These are phyloP conservation scores for Solanum chiquidenum DNA, from an alignment of 257 asterid species.

Conservation along the genomic window DNA sequence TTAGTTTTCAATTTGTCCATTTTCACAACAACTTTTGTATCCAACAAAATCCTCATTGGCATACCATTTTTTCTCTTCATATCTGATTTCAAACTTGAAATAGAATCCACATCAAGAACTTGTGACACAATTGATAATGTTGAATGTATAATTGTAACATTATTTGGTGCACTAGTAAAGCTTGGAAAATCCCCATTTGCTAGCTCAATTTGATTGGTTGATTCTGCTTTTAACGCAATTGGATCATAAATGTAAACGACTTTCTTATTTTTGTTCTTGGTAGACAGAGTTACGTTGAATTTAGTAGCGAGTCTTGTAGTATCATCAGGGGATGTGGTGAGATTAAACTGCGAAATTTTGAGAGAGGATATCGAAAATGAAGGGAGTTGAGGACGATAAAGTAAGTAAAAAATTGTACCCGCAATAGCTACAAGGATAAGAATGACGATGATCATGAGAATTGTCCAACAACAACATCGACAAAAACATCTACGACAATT, in stretches of 20 bases:
- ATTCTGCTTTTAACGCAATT: conserved; percentile 19
- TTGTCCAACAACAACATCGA: neutral
- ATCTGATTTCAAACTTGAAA: conserved; percentile 35
- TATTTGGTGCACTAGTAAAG: conserved; percentile 34
- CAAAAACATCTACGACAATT: neutral
- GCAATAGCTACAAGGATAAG: conserved; percentile 56
- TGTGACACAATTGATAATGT: conserved; percentile 21
- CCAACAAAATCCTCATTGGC: conserved; percentile 52
- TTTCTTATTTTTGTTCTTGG: conserved; percentile 54
- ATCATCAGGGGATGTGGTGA: conserved; percentile 59
- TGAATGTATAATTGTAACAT: conserved; percentile 34
- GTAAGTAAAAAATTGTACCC: conserved; percentile 56
- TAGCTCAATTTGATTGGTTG: conserved; percentile 14
- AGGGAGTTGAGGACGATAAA: conserved; percentile 72
- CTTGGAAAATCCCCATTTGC: conserved; percentile 39
- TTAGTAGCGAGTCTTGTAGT: conserved; percentile 50
- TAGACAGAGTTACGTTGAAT: conserved; percentile 51
- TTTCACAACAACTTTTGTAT: conserved; percentile 51
- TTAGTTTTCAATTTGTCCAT: conserved; percentile 58
- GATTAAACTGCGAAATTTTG: conserved; percentile 52
- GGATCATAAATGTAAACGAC: conserved; percentile 41
- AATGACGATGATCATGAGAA: conserved; percentile 30
- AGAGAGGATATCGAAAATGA: conserved; percentile 52
- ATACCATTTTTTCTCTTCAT: conserved; percentile 52
- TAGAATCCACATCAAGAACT: conserved; percentile 44